These are phyloP conservation scores for Effrenium voratum DNA, from an alignment of 73 alveolate genomes.

Conservation along the genomic window DNA sequence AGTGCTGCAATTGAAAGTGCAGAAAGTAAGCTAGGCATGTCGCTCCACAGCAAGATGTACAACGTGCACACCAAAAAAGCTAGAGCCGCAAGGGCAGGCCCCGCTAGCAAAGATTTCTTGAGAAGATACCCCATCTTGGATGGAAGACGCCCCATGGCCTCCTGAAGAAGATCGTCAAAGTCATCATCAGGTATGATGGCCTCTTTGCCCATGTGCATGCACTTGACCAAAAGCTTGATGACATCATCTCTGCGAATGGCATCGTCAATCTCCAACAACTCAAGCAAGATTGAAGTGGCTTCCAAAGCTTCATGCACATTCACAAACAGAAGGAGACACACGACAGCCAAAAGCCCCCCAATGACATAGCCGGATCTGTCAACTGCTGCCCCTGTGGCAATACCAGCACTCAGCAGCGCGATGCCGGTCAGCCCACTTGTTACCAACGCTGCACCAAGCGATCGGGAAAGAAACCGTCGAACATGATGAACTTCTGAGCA, in stretches of 20 bases:
- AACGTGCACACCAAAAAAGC: not conserved
- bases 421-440: slow-evolving; percentile 18
- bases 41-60: not conserved
- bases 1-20: not conserved
- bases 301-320: slow-evolving; percentile 28
- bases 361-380: slow-evolving; percentile 45
- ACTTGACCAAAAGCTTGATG: not conserved
- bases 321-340: slow-evolving; percentile 9
- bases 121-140: not conserved
- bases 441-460: slow-evolving; percentile 39
- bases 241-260: slow-evolving; percentile 29
- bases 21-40: slow-evolving; percentile 10
- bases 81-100: slow-evolving; percentile 11
- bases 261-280: slow-evolving; percentile 28
- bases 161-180: not conserved
- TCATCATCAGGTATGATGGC: slow-evolving; percentile 19
- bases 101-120: slow-evolving; percentile 12
- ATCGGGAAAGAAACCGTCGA: not conserved
- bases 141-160: slow-evolving; percentile 33
- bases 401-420: not conserved
- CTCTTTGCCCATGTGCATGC: not conserved
- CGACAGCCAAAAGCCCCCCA: slow-evolving; percentile 49
- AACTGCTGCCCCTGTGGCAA: slow-evolving; percentile 22
- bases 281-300: not conserved
- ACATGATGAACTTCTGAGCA: slow-evolving; percentile 18